Evolutionary conservation across 331 rosid species (phyloP), one percentile per base, ranked within the genome.

Genomic region (Pyrus hybrid): DNA sequence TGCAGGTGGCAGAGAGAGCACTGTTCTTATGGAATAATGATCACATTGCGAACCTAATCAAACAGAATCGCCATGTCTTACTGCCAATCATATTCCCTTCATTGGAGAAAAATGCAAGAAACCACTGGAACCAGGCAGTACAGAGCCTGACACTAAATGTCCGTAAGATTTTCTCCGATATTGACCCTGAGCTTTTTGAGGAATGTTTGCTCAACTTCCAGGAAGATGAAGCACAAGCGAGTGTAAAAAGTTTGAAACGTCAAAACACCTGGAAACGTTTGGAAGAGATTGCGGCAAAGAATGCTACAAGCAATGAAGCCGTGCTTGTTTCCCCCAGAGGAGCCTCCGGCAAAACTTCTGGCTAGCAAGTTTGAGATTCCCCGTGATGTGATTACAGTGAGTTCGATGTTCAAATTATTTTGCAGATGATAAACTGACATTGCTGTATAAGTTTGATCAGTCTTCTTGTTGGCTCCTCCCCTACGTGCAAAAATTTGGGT

Each of bases 1-100:
- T 80, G 72, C 85, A 94, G 98, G 98, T 94, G 77, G 98, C 98
- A 17, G 98, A 94, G 78, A 91, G 98, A 79, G 93, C 98, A 43
- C 83, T 94, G 75, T 94, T 94, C 85, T 88, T 94, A 67, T 94
- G 98, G 98, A 94, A 94, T 83, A 91, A 90, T 72, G 91, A 88
- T 60, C 97, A 90, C 81, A 90, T 94, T 69, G 91, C 87, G 80
- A 90, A 68, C 76, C 83, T 94, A 30, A 90, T 94, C 83, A 91
- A 91, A 78, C 96, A 90, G 82, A 94, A 94, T 76, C 82, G 91
- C 84, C 84, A 78, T 72, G 79, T 80, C 13, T 87, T 94, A 75
- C 90, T 94, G 82, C 97, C 98, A 71, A 82, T 94, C 60, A 88
- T 94, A 68, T 88, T 94, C 73, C 96, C 98, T 72, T 84, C 97